Conservation (phyloP, 1,284 basidiomycete genomes). For the Naganishia sp. region DNA sequence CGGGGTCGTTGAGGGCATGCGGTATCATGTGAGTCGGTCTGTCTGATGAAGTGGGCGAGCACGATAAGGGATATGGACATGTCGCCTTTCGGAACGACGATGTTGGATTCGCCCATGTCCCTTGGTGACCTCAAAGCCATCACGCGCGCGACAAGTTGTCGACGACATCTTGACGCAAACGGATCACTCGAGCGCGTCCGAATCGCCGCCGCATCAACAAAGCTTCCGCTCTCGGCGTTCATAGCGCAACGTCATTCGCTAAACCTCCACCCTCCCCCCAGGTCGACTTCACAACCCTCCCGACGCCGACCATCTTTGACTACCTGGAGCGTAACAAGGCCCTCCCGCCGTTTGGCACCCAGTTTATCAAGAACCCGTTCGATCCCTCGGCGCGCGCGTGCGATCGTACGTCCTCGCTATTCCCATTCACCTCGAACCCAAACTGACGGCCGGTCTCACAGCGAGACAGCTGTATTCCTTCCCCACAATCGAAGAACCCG, state of each 20-base stretch:
- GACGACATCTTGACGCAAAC: too few species aligned
- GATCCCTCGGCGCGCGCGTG: slow-evolving; percentile 19
- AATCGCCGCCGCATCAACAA: too few species aligned
- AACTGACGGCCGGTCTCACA: neutral
- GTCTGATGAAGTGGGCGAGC: neutral
- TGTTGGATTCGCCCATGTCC: neutral
- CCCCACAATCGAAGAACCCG: slow-evolving; percentile 13
- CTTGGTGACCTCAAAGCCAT: neutral
- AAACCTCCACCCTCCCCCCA: neutral
- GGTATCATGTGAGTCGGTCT: slow-evolving; percentile 10
- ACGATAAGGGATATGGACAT: too few species aligned
- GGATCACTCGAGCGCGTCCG: too few species aligned
- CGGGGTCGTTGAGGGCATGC: slow-evolving; percentile 13
- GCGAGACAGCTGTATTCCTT: slow-evolving; percentile 10
- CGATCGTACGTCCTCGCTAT: slow-evolving; percentile 18
- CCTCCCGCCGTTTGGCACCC: slow-evolving; percentile 27
- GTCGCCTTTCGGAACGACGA: too few species aligned
- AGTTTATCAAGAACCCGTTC: slow-evolving; percentile 23
- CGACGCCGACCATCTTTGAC: slow-evolving; percentile 21
- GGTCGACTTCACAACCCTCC: slow-evolving; percentile 21
- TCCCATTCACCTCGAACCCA: neutral
- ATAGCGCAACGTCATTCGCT: neutral
- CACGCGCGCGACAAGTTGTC: neutral
- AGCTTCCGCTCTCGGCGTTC: too few species aligned
- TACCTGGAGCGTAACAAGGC: slow-evolving; percentile 33